These are phyloP conservation scores for Papiliotrema fonsecae DNA, from an alignment of 1,284 basidiomycete genomes.

Conservation along the genomic window DNA sequence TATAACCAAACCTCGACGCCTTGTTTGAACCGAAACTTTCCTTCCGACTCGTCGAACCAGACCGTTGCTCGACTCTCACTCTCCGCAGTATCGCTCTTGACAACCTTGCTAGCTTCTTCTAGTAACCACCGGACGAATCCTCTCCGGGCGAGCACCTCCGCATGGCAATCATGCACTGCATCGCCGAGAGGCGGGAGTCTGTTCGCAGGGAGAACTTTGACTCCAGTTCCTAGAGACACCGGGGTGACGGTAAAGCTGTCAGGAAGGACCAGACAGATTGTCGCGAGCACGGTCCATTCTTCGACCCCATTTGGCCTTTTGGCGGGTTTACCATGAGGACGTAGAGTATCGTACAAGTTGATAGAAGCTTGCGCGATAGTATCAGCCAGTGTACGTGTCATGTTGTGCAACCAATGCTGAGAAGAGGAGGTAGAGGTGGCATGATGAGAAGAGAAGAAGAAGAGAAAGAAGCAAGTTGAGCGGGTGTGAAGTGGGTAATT, in stretches of 20 bases:
- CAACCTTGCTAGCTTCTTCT: conserved; percentile 54
- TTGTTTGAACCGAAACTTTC: conserved; percentile 54
- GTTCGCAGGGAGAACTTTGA: conserved; percentile 72
- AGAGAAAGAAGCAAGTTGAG: no score
- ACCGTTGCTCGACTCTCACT: no score
- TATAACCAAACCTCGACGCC: conserved; percentile 65
- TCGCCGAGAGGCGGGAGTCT: conserved; percentile 69
- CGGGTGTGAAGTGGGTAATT: no score
- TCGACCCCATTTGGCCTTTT: conserved; percentile 37
- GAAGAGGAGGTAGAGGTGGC: no score
- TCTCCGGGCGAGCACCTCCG: conserved; percentile 79
- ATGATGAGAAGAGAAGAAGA: neutral
- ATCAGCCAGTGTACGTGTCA: neutral
- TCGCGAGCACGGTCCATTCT: conserved; percentile 50
- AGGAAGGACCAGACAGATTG: conserved; percentile 27
- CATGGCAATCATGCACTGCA: conserved; percentile 81
- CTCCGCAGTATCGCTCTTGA: conserved; percentile 28
- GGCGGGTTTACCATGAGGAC: conserved; percentile 41
- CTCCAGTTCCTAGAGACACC: conserved; percentile 65
- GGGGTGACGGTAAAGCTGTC: neutral
- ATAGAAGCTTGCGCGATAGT: conserved; percentile 12
- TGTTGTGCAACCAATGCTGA: no score
- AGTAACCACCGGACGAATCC: conserved; percentile 76
- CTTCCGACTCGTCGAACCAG: no score
- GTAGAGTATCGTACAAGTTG: conserved; percentile 31